Conservation (phyloP, 441 rosid genomes). For the Bocquillonia castaneifolia region DNA sequence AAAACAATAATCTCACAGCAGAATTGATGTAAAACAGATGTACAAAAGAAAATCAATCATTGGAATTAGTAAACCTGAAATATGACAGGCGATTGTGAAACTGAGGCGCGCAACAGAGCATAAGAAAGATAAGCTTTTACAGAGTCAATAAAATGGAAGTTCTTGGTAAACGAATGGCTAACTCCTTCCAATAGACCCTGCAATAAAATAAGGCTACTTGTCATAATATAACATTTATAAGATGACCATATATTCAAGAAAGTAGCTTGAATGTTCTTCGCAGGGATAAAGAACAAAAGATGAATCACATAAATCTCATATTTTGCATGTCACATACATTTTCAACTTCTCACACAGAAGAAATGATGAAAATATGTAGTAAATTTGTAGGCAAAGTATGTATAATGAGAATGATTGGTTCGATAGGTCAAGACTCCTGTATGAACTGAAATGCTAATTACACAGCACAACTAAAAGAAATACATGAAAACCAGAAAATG, state of each 20-base stretch:
- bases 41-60: constrained; percentile 18
- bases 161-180: constrained; percentile 86
- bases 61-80: constrained; percentile 69
- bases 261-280: not conserved
- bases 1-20: constrained; percentile 19
- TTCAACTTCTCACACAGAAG: not conserved
- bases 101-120: constrained; percentile 95
- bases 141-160: constrained; percentile 96
- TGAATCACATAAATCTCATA: constrained; percentile 2
- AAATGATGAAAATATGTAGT: not conserved
- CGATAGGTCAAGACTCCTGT: not conserved
- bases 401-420: not conserved
- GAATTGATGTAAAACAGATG: constrained; percentile 12
- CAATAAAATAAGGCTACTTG: constrained; percentile 28
- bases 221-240: constrained; percentile 1
- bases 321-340: not conserved
- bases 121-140: constrained; percentile 97
- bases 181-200: constrained; percentile 97
- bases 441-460: constrained; percentile 1
- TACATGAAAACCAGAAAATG: constrained; percentile 15
- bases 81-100: constrained; percentile 79
- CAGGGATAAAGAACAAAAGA: constrained; percentile 3
- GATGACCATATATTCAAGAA: not conserved
- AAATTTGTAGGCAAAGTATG: not conserved
- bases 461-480: constrained; percentile 9